A percentile compares a stretch with the other conserved stretches of the same genome.
These are phyloP conservation scores for Xylaria intraflava DNA, from an alignment of 495 filamentous ascomycete species.

Conservation along the genomic window DNA sequence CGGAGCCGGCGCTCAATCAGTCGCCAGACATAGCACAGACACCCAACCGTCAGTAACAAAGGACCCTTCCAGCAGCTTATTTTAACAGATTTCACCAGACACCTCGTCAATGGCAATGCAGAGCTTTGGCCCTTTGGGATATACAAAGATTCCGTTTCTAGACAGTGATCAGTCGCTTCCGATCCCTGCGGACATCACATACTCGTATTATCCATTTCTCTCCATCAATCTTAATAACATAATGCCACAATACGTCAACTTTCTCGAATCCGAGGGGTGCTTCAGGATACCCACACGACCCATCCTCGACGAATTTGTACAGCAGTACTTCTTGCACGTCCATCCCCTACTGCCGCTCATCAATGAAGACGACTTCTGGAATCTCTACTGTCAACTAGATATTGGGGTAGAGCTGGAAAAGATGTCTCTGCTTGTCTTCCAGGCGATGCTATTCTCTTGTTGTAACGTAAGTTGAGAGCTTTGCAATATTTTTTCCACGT, in stretches of 20 bases:
- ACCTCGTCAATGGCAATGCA: conserved; percentile 17
- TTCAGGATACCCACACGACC: conserved; percentile 34
- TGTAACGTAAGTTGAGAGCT: conserved; percentile 38
- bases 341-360: conserved; percentile 42
- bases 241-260: conserved; percentile 38
- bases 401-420: conserved; percentile 13
- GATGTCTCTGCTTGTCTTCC: conserved; percentile 43
- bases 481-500: background rate
- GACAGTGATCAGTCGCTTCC: conserved; percentile 17
- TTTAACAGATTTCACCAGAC: conserved; percentile 3
- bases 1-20: background rate
- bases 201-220: conserved; percentile 37
- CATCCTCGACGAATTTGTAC: conserved; percentile 39
- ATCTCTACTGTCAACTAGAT: conserved; percentile 26
- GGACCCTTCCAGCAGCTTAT: background rate
- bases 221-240: conserved; percentile 30
- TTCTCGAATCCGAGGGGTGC: conserved; percentile 37
- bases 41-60: background rate
- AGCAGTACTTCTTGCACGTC: conserved; percentile 42
- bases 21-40: background rate
- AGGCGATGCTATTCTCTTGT: conserved; percentile 42
- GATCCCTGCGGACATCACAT: conserved; percentile 27
- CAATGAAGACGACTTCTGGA: conserved; percentile 46
- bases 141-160: conserved; percentile 22
- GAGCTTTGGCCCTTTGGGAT: conserved; percentile 19